Conservation (phyloP, 2,329 filamentous ascomycete genomes). For the Sarocladium strictum region DNA sequence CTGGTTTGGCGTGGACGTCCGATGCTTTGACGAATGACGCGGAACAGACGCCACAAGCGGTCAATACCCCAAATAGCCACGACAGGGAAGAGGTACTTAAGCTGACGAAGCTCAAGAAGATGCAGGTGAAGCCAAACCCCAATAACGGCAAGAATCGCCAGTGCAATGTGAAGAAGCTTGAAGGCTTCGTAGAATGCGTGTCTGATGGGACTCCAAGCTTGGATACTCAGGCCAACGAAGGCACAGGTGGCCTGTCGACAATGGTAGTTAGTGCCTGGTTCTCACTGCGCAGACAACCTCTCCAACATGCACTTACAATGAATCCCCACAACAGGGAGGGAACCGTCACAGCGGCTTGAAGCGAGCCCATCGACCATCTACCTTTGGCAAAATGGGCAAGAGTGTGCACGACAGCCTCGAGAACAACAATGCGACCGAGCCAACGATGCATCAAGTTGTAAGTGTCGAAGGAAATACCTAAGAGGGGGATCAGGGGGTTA, state of each 20-base stretch:
- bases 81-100: conserved; percentile 54
- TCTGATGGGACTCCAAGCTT: conserved; percentile 64
- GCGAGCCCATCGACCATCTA: conserved; percentile 39
- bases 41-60: conserved; percentile 52
- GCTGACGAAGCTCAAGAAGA: conserved; percentile 46
- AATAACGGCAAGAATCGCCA: conserved; percentile 53
- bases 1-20: conserved; percentile 62
- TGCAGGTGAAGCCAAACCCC: conserved; percentile 64
- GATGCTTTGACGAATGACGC: conserved; percentile 59
- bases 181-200: conserved; percentile 79
- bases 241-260: conserved; percentile 51
- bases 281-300: background rate
- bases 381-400: conserved; percentile 49
- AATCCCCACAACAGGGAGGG: conserved; percentile 56
- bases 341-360: conserved; percentile 17
- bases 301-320: conserved; percentile 43
- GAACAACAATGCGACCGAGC: conserved; percentile 69
- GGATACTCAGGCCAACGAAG: conserved; percentile 58
- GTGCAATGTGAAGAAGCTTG: conserved; percentile 63
- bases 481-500: conserved; percentile 67
- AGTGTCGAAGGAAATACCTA: conserved; percentile 73
- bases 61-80: conserved; percentile 65
- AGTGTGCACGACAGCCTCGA: conserved; percentile 63
- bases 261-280: background rate
- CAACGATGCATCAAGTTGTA: conserved; percentile 79